Evolutionary conservation across 352 stramenopile species (phyloP), one percentile per base, ranked within the genome.

Genomic region (Phytophthora cryptogea): DNA sequence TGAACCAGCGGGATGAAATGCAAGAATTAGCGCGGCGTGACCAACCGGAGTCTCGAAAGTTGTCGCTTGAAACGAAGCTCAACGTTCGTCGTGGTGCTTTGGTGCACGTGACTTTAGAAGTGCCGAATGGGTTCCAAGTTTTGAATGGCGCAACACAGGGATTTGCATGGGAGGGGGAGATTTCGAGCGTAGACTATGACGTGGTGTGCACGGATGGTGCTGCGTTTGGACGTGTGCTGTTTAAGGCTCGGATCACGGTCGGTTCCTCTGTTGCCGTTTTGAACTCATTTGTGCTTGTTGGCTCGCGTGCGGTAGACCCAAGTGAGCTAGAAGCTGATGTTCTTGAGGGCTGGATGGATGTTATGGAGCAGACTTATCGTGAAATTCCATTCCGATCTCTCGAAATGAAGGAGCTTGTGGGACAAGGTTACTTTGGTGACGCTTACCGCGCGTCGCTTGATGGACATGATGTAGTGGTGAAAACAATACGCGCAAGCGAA

Each of bases 361-460:
- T 94, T 37, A 60, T 94, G 48, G 76, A 82, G 35, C 86, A 86
- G 60, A 85, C 78, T n/a, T 94, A 79, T 48, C 52, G 86, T 14
- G 85, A 94, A 45, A 88, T 94, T 17, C 77, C 80, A 53, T 94
- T 83, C 59, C 58, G 48, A 13, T 70, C 68, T 9, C 50, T 94
- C 2, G 71, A 94, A 45, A 59, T 94, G 46, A 88, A 92, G 46
- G 76, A 92, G 31, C 76, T 92, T 10, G 82, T 94, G 0, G 84
- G 84, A 0, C 71, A 80, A 35, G 84, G 84, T 0, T 88, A 91
- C 63, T 94, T 94, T 70, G 84, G 84, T 13, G 84, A 94, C 27
- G 84, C 84, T 0, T 92, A 89, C 40, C 83, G 75, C 5, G 82
- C 82, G 26, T 76, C 54, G 1, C 76, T 85, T 39, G 65, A 87